Base-by-base conservation (phyloP, 2,329 filamentous ascomycete genomes). In the Stylonectria norvegica region DNA sequence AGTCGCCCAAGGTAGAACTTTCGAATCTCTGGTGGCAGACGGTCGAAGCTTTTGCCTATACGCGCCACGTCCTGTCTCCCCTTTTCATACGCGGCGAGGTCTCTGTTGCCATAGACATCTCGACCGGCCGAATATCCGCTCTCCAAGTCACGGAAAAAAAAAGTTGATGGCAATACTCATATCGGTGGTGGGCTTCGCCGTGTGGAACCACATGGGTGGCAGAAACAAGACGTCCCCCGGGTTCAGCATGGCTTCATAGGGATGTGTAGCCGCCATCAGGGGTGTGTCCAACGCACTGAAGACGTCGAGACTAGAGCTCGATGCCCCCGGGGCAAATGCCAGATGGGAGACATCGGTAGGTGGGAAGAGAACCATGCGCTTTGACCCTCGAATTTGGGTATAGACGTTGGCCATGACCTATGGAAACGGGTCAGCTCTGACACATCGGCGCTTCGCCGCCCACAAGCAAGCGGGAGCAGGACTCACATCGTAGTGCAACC, bases 71-170 rank as follows among this genome's bases (percentile, higher is more conserved):
- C 86, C 48, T 78, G 74, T 37, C 89, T 74, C 0, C 85, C 86
- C 55, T 86, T 89, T 60, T 95, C 88, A 59, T 94, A 95, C 2
- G 84, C 85, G 27, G 85, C 83, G 35, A 95, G 63, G 62, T 95
- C 90, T 27, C 88, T 75, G 58, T 95, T 95, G 2, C 87, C 89
- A 58, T 95, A 95, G 0, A 95, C 84, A 60, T 95, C 89, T 49
- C 82, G 77, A 1, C 89, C 89, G 1, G 75, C 62, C 1, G 87
- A 81, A 60, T 93, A 93, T 1, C 77, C 80, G 3, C 61, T 68
- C 3, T 80, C 68, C 8, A 93, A 69, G 46, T 82, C 83, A 30
- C 81, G 79, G 67, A 94, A 95, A n/a, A 69, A 95, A 95, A 19
- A 91, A 77, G 59, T 95, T 95, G n/a, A 95, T 82, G 1, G 87